These are phyloP conservation scores for Verticillium longisporum DNA, from an alignment of 2,329 filamentous ascomycete species.

Conservation along the genomic window DNA sequence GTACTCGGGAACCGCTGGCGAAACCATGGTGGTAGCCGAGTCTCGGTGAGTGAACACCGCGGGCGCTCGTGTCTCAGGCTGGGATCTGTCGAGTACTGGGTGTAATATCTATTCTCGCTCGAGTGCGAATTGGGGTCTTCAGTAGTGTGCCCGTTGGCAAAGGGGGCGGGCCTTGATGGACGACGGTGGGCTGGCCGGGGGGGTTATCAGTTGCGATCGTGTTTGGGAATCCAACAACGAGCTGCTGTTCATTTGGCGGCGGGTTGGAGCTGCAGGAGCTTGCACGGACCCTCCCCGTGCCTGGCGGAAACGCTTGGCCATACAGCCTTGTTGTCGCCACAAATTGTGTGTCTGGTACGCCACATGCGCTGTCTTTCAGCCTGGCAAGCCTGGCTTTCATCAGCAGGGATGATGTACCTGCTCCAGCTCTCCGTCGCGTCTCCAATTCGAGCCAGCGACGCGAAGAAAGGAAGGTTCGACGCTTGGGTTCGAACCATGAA, in stretches of 20 bases:
- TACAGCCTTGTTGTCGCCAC: not conserved
- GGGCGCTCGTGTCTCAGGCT: not conserved
- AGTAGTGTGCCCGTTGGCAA: not conserved
- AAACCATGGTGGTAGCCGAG: slow-evolving; percentile 50
- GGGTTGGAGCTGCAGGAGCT: not conserved
- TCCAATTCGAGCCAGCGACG: not conserved
- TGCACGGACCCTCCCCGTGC: not conserved
- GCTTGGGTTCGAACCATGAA: not conserved
- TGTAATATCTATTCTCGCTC: no score
- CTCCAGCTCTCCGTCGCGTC: not conserved
- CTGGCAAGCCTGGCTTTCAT: not conserved
- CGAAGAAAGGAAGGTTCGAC: not conserved
- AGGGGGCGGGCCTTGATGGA: not conserved
- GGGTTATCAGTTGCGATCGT: not conserved
- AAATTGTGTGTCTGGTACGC: not conserved
- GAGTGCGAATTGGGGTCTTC: not conserved
- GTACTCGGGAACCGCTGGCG: slow-evolving; percentile 71
- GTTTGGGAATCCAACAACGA: not conserved
- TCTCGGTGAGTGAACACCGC: not conserved
- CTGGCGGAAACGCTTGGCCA: not conserved
- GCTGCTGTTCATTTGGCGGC: not conserved
- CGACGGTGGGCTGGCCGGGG: not conserved
- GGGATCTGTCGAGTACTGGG: not conserved
- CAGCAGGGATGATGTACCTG: not conserved
- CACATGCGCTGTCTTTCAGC: not conserved